phyloP scores from a whole-genome alignment of 2,329 filamentous ascomycete species.

The Ophiocordyceps australis region DNA sequence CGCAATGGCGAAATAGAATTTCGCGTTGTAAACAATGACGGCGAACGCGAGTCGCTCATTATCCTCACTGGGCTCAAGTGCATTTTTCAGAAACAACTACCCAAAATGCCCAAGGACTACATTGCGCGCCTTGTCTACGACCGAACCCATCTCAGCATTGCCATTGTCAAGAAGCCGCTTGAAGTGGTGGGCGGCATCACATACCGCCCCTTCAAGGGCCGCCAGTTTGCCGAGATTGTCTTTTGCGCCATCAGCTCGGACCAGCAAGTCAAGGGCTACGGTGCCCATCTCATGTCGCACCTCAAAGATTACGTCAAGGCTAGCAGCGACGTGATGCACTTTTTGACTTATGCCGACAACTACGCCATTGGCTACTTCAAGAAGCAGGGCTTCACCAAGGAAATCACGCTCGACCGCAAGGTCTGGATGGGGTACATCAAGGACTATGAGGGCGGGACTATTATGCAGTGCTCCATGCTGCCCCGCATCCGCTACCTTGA shows the following conservation, averaged over 20 bases:
- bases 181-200: slow-evolving; percentile 96
- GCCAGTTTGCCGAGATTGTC: slow-evolving; percentile 92
- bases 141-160: slow-evolving; percentile 86
- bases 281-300: slow-evolving; percentile 94
- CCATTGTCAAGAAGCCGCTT: slow-evolving; percentile 90
- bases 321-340: slow-evolving; percentile 94
- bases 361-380: slow-evolving; percentile 99
- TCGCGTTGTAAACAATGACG: slow-evolving; percentile 94
- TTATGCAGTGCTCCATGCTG: slow-evolving; percentile 98
- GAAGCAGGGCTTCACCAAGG: slow-evolving; percentile 97
- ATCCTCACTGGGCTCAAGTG: slow-evolving; percentile 92
- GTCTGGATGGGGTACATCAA: slow-evolving; percentile 99
- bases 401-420: slow-evolving; percentile 78
- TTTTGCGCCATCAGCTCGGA: slow-evolving; percentile 96
- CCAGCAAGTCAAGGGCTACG: slow-evolving; percentile 97
- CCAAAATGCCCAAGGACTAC: slow-evolving; percentile 99
- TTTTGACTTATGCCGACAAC: slow-evolving; percentile 95
- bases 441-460: slow-evolving; percentile 95
- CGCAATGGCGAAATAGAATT: slow-evolving; percentile 91
- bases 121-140: slow-evolving; percentile 96
- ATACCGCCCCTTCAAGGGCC: slow-evolving; percentile 81
- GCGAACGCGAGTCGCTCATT: slow-evolving; percentile 70
- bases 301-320: slow-evolving; percentile 97
- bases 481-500: slow-evolving; percentile 90
- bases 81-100: slow-evolving; percentile 95